These are phyloP conservation scores for Lanmaoa rubissima DNA, from an alignment of 768 basidiomycete species.

Conservation along the genomic window DNA sequence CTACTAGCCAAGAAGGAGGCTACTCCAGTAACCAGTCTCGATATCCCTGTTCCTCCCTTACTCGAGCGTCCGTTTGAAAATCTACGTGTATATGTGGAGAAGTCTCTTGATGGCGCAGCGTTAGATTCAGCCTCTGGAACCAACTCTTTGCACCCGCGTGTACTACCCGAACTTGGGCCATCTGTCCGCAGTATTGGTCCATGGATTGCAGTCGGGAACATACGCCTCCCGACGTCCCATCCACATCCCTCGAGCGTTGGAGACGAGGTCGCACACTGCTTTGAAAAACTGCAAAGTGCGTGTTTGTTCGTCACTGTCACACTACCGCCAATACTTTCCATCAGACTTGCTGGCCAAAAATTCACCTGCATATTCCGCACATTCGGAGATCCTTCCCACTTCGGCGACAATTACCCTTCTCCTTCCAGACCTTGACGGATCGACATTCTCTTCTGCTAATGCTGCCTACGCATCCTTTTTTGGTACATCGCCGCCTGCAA, in stretches of 20 bases:
- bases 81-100: constrained; percentile 9
- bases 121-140: background rate
- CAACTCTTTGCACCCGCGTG: background rate
- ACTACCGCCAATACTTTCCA: background rate
- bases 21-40: background rate
- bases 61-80: constrained; percentile 37
- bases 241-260: constrained; percentile 58
- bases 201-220: constrained; percentile 73
- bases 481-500: constrained; percentile 86
- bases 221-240: constrained; percentile 33
- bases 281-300: constrained; percentile 60
- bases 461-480: constrained; percentile 77
- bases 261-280: constrained; percentile 71
- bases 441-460: constrained; percentile 74
- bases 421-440: constrained; percentile 68
- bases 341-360: constrained; percentile 53
- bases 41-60: constrained; percentile 46
- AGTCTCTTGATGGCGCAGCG: constrained; percentile 4
- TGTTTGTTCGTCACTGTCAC: background rate
- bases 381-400: constrained; percentile 14
- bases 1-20: constrained; percentile 55
- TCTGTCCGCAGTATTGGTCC: constrained; percentile 37
- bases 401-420: constrained; percentile 74
- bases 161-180: constrained; percentile 4
- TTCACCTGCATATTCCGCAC: constrained; percentile 36